Evolutionary conservation across 2,329 filamentous ascomycete genomes (phyloP).

Genomic region (Ophiostoma sp.): DNA sequence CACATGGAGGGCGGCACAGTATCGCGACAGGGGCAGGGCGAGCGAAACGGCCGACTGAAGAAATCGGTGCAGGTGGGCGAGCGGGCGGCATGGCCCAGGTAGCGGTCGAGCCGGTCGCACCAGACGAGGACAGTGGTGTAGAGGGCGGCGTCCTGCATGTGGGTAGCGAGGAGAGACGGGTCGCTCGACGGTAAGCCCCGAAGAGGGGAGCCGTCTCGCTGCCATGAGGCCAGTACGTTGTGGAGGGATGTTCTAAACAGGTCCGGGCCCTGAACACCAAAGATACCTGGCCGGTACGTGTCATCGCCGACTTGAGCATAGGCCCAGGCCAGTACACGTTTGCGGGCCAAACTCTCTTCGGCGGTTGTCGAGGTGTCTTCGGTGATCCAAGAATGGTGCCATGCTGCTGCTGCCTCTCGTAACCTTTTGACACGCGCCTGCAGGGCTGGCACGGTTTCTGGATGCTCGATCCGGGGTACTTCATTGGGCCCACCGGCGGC

Average conservation of each 20-base stretch:
- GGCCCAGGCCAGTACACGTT: conserved; percentile 28
- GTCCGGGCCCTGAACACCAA: conserved; percentile 28
- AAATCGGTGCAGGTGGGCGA: conserved; percentile 28
- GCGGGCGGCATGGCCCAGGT: conserved; percentile 27
- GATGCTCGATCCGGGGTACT: conserved; percentile 23
- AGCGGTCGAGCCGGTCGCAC: conserved; percentile 29
- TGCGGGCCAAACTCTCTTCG: conserved; percentile 7
- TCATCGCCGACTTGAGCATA: conserved; percentile 26
- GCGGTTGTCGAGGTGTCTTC: neutral
- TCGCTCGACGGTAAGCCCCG: neutral
- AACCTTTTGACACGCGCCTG: conserved; percentile 23
- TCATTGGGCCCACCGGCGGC: conserved; percentile 15
- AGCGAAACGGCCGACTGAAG: conserved; percentile 28
- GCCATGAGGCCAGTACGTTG: neutral
- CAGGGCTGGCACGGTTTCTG: conserved; percentile 23
- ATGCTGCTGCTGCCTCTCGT: conserved; percentile 12
- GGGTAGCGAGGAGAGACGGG: neutral
- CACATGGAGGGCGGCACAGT: conserved; percentile 19
- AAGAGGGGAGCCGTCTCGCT: conserved; percentile 25
- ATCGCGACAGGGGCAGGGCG: conserved; percentile 27
- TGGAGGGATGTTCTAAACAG: conserved; percentile 24
- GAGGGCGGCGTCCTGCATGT: conserved; percentile 30
- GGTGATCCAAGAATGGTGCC: conserved; percentile 28
- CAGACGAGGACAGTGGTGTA: conserved; percentile 31
- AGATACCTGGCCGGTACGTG: conserved; percentile 29